These are phyloP conservation scores for Plasmodium sp. DNA, from an alignment of 169 alveolate genomes.

Conservation along the genomic window DNA sequence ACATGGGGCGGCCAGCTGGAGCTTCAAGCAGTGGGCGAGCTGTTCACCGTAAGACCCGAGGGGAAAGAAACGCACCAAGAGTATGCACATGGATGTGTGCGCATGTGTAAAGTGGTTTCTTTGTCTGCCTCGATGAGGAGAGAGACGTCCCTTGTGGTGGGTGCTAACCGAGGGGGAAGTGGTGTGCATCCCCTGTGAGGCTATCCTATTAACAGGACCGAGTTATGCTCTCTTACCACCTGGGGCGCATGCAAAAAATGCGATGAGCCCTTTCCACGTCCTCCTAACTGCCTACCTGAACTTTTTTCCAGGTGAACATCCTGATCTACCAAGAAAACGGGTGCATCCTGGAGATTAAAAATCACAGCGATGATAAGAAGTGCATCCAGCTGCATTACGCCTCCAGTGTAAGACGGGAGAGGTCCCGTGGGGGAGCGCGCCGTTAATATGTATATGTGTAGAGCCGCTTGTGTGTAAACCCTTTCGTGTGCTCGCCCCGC, in stretches of 20 bases:
- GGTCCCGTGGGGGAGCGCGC: neutral
- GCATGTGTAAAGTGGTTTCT: neutral
- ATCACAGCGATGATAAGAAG: constrained; percentile 42
- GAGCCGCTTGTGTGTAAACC: neutral
- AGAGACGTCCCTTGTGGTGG: neutral
- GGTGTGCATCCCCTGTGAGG: neutral
- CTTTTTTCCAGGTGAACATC: constrained; percentile 11
- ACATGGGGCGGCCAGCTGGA: constrained; percentile 67
- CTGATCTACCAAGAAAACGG: constrained; percentile 65
- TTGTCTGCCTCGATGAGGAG: neutral
- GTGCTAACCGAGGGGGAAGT: neutral
- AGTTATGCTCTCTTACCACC: neutral
- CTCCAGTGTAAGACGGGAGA: constrained; percentile 24
- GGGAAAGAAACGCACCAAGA: neutral
- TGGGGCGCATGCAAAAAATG: neutral
- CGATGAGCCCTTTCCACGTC: neutral
- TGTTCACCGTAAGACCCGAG: constrained; percentile 17
- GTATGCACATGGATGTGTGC: neutral
- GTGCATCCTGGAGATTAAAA: constrained; percentile 46
- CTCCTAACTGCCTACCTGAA: neutral
- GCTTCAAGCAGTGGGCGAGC: constrained; percentile 63
- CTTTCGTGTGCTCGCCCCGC: neutral
- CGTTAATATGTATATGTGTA: neutral
- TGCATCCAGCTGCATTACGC: constrained; percentile 66
- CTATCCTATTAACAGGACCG: neutral